Conservation (phyloP, 345 rosid genomes). For the Camelina laxa region DNA sequence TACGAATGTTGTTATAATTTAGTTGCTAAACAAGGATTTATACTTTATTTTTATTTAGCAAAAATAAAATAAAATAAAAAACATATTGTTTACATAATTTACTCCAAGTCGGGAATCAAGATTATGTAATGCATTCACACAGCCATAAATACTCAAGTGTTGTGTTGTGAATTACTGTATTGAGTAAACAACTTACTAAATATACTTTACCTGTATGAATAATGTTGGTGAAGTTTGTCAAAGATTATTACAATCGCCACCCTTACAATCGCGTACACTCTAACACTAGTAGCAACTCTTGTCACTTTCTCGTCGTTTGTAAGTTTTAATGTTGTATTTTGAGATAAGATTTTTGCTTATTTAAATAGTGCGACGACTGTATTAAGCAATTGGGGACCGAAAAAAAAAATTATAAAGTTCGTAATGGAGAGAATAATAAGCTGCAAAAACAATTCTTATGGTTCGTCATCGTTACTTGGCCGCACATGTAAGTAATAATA, state of each 20-base stretch:
- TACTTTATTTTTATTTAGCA: no score
- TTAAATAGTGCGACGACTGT: not conserved
- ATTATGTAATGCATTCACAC: not conserved
- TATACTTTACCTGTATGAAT: not conserved
- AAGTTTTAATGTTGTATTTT: not conserved
- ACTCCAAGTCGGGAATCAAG: not conserved
- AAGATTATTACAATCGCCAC: not conserved
- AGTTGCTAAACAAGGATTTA: not conserved
- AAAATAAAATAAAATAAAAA: no score
- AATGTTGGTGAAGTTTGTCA: not conserved
- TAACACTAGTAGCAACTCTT: not conserved
- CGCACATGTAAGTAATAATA: constrained; percentile 35
- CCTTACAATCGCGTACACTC: not conserved
- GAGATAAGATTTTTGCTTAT: not conserved
- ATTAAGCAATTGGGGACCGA: not conserved
- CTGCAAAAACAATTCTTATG: not conserved
- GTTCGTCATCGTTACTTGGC: constrained; percentile 34
- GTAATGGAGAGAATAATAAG: constrained; percentile 21
- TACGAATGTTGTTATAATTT: not conserved
- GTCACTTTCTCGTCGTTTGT: constrained; percentile 15
- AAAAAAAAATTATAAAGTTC: not conserved
- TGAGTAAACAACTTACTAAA: not conserved
- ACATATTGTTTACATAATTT: not conserved
- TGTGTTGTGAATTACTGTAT: not conserved
- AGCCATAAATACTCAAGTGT: not conserved